Percentiles rank a stretch among this genome's conserved stretches.
Evolutionary conservation across 768 basidiomycete species (phyloP).

Genomic region (Trichaptum fuscoviolaceum): DNA sequence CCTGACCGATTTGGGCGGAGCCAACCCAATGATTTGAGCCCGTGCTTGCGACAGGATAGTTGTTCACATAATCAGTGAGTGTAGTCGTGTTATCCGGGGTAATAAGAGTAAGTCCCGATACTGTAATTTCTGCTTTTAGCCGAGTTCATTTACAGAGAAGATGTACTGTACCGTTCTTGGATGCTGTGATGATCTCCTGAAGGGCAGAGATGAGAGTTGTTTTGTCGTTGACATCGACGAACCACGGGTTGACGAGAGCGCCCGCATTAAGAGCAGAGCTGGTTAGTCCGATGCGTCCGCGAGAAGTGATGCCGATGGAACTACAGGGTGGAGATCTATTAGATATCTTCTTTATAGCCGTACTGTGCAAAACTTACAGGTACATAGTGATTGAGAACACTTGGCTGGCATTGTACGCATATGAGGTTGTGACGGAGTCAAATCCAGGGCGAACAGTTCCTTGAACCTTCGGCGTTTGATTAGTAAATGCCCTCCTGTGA

Average conservation of each 20-base stretch:
- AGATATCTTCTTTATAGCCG: not conserved
- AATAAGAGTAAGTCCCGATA: conserved; percentile 48
- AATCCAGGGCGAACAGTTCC: conserved; percentile 61
- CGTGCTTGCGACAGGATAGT: conserved; percentile 29
- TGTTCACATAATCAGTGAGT: conserved; percentile 43
- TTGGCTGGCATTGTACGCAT: conserved; percentile 48
- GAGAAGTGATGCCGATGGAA: conserved; percentile 56
- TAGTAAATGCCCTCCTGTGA: not conserved
- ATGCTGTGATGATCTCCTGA: conserved; percentile 39
- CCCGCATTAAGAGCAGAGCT: conserved; percentile 39
- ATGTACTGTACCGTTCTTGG: conserved; percentile 34
- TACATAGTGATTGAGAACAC: conserved; percentile 62
- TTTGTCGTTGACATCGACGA: conserved; percentile 54
- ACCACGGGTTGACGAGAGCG: conserved; percentile 51
- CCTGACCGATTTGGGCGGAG: conserved; percentile 44
- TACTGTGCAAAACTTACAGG: conserved; percentile 30
- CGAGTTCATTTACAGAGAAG: not conserved
- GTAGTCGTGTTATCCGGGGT: conserved; percentile 58
- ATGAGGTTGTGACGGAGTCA: conserved; percentile 41
- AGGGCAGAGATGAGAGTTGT: conserved; percentile 43
- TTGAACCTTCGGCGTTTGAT: conserved; percentile 39
- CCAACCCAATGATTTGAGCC: conserved; percentile 63
- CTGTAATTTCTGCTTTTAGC: conserved; percentile 21
- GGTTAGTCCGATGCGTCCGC: conserved; percentile 57
- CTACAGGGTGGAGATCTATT: conserved; percentile 19